Percentiles rank a stretch among this genome's conserved stretches.
phyloP scores from a whole-genome alignment of 2,329 filamentous ascomycete species.

The Xylaria sp. region DNA sequence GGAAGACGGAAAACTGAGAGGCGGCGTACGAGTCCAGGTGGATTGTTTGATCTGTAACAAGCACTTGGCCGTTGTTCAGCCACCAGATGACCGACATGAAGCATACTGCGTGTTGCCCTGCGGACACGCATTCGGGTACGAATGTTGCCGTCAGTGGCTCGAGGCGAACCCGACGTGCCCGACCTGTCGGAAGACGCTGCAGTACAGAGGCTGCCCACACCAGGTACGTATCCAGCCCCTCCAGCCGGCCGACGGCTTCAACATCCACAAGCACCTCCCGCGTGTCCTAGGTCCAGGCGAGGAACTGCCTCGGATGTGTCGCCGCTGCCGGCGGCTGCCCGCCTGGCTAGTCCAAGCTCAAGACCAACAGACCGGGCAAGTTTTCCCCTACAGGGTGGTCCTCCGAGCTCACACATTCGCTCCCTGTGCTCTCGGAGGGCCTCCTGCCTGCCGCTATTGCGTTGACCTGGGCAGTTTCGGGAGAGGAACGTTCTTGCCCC shows the following conservation, averaged over 20 bases:
- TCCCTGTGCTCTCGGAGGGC: no score
- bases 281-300: not conserved
- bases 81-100: slow-evolving; percentile 2
- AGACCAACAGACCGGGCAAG: no score
- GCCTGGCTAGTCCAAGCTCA: no score
- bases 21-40: not conserved
- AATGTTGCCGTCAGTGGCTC: slow-evolving; percentile 1
- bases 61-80: not conserved
- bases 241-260: not conserved
- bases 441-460: no score
- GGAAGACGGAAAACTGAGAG: not conserved
- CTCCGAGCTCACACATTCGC: no score
- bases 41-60: slow-evolving; percentile 11
- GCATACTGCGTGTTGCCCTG: slow-evolving; percentile 1
- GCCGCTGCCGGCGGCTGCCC: no score
- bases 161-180: slow-evolving; percentile 4
- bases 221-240: not conserved
- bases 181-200: slow-evolving; percentile 3
- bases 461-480: no score
- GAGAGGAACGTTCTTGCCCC: no score
- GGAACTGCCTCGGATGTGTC: not conserved
- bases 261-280: not conserved
- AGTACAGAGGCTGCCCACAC: not conserved
- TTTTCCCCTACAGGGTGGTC: no score
- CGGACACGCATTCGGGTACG: slow-evolving; percentile 4